Base-by-base conservation (phyloP, 371 early-diverging fungal species). In the Rozella allomycis region DNA sequence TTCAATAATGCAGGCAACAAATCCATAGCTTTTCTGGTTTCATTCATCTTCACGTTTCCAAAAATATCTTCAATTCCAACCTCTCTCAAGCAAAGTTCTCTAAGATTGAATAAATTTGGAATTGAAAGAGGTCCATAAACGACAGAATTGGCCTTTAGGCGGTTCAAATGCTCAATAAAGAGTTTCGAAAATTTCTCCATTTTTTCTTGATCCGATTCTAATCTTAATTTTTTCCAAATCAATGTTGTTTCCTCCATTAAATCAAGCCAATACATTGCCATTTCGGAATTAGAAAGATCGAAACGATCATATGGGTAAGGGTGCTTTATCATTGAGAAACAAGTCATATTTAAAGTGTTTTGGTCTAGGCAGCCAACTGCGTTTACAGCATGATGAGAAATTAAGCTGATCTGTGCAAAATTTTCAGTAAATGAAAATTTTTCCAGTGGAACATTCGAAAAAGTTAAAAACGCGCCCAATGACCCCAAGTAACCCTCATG, bases 401-500 rank as follows among this genome's bases (percentile, higher is more conserved):
- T 17, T n/a, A 11, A n/a, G 29, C 7, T 7, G 5, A 31, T n/a
- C 7, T 35, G 11, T 11, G 13, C 7, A 23, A 37, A 37, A n/a
- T 37, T 17, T 17, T 37, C 37, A n/a, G 21, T 4, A 14, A 9
- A 37, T 11, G 37, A 19, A 17, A 10, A 10, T 21, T 37, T 5
- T 9, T 18, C 12, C n/a, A 17, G 14, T 2, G 33, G 25, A 13
- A 25, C 13, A n/a, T 30, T 40, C 17, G 33, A 23, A 27, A 55
- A 35, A 28, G 28, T n/a, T 9, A 28, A 6, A 37, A 60, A 58
- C 1, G 93, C 93, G 5, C 93, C 93, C 11, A 84, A 70, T 0
- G 90, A 86, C 7, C 96, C 96, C 25, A 90, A 56, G 45, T 82
- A 90, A 3, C 96, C 91, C 57, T 94, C 96, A 45, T 94, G 96